Evolutionary conservation across 495 filamentous ascomycete genomes (phyloP).

Genomic region (Daldinia loculata): DNA sequence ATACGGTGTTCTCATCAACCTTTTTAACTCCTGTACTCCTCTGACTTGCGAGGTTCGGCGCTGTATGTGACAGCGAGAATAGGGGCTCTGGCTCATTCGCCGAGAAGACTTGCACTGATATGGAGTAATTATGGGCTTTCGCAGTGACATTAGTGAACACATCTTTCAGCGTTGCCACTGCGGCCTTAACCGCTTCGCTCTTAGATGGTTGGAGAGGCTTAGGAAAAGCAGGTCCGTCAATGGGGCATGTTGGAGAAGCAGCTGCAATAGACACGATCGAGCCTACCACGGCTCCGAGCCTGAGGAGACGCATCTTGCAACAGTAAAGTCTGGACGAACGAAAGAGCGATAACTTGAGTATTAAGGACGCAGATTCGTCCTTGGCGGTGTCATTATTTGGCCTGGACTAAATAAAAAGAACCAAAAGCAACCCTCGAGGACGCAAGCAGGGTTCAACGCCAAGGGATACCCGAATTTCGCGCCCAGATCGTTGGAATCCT

Average conservation of each 20-base stretch:
- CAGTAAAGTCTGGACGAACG: neutral
- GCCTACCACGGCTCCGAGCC: conserved; percentile 11
- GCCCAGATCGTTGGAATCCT: conserved; percentile 21
- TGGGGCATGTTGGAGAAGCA: conserved; percentile 54
- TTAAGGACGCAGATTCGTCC: neutral
- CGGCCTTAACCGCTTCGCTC: conserved; percentile 44
- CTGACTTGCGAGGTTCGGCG: conserved; percentile 49
- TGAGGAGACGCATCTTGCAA: conserved; percentile 21
- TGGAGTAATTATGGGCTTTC: conserved; percentile 54
- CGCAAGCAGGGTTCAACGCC: conserved; percentile 5
- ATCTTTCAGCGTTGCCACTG: conserved; percentile 50
- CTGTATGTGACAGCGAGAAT: conserved; percentile 59
- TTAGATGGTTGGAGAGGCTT: conserved; percentile 50
- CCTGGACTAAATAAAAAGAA: conserved; percentile 11
- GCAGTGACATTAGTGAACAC: conserved; percentile 39
- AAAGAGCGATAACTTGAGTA: neutral
- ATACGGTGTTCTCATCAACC: conserved; percentile 58
- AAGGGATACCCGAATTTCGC: conserved; percentile 1
- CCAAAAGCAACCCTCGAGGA: neutral
- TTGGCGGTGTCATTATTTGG: neutral
- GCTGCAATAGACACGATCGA: conserved; percentile 16
- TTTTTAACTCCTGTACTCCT: conserved; percentile 51
- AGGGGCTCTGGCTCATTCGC: conserved; percentile 52
- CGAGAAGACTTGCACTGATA: conserved; percentile 60
- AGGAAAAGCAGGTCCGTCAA: conserved; percentile 60